Evolutionary conservation across 768 basidiomycete species (phyloP).

Genomic region (Tephrocybe sp.): DNA sequence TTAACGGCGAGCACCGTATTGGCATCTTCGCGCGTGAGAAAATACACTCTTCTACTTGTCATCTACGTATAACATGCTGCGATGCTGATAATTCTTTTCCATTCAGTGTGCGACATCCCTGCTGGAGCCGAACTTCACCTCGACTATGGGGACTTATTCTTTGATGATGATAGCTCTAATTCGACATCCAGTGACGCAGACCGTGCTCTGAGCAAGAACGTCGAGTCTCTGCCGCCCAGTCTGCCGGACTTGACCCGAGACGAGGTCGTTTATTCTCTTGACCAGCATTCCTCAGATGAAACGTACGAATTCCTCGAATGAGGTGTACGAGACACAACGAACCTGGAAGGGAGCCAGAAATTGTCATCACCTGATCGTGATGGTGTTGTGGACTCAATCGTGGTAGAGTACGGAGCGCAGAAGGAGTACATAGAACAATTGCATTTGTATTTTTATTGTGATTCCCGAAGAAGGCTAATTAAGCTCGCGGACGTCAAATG

Average conservation of each 20-base stretch:
- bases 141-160: slow-evolving; percentile 57
- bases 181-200: not conserved
- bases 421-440: too few relatives aligned
- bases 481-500: too few relatives aligned
- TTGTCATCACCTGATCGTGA: not conserved
- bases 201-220: not conserved
- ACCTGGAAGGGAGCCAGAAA: not conserved
- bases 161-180: slow-evolving; percentile 18
- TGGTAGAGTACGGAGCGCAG: too few relatives aligned
- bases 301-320: too few relatives aligned
- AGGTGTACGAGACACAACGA: not conserved
- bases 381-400: too few relatives aligned
- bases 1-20: slow-evolving; percentile 70
- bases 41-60: too few relatives aligned
- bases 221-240: not conserved
- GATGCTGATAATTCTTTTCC: not conserved
- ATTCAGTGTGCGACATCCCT: slow-evolving; percentile 37
- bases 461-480: too few relatives aligned
- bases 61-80: not conserved
- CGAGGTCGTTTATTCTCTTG: slow-evolving; percentile 7
- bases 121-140: slow-evolving; percentile 53
- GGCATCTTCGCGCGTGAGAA: slow-evolving; percentile 61
- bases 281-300: slow-evolving; percentile 23
- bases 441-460: too few relatives aligned
- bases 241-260: not conserved